Evolutionary conservation across 805 yeast species (phyloP).

Genomic region (Hanseniaspora guilliermondii): DNA sequence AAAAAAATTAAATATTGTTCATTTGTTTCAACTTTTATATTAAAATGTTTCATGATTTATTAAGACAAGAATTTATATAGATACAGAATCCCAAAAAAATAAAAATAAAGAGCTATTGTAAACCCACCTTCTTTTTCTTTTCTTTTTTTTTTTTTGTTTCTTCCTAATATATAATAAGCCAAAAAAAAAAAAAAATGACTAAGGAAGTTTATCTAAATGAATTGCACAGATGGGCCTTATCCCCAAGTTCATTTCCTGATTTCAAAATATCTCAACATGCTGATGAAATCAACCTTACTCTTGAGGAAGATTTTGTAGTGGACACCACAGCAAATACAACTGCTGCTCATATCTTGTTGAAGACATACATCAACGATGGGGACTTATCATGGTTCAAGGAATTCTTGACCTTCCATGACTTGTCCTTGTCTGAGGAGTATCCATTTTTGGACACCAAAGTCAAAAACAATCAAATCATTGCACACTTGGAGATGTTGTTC

Average conservation of each 20-base stretch:
- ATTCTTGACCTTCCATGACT: neutral
- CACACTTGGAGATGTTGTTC: neutral
- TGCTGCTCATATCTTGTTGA: neutral
- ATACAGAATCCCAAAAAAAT: too few species aligned
- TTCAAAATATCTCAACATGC: neutral
- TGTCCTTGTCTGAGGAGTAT: constrained; percentile 1
- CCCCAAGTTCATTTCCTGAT: constrained; percentile 14
- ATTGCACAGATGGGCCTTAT: constrained; percentile 17
- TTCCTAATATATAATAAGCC: too few species aligned
- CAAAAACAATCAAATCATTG: neutral
- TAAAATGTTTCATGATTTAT: too few species aligned
- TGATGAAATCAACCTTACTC: constrained; percentile 4
- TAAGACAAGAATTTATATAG: too few species aligned
- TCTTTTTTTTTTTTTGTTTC: too few species aligned
- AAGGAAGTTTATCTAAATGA: constrained; percentile 17
- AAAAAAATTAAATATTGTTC: too few species aligned
- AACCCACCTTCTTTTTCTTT: too few species aligned
- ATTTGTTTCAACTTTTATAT: too few species aligned
- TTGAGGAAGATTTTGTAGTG: constrained; percentile 9
- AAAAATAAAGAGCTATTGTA: too few species aligned
- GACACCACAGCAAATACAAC: neutral
- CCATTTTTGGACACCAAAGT: neutral
- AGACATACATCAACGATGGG: neutral
- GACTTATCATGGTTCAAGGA: neutral
- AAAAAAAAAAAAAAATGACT: constrained; percentile 11